phyloP scores from a whole-genome alignment of 768 basidiomycete genomes.

The Panaeolus cyanescens region DNA sequence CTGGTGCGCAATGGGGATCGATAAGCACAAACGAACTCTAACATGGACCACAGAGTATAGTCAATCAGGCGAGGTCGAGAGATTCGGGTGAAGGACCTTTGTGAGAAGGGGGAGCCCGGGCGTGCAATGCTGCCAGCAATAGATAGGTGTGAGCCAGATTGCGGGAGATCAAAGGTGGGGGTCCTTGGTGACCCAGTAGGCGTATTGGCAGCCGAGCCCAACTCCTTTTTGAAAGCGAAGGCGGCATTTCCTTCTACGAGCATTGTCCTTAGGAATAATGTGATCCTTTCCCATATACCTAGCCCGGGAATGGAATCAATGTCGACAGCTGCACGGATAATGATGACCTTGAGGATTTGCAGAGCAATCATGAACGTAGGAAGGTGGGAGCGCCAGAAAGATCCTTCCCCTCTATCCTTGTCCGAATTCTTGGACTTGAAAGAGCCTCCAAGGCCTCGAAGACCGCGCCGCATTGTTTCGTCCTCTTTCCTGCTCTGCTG shows the following conservation, averaged over 20 bases:
- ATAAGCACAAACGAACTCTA: slow-evolving; percentile 65
- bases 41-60: slow-evolving; percentile 71
- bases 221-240: slow-evolving; percentile 52
- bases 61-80: slow-evolving; percentile 62
- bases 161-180: slow-evolving; percentile 40
- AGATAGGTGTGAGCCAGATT: slow-evolving; percentile 19
- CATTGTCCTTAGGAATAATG: slow-evolving; percentile 47
- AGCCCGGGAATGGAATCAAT: slow-evolving; percentile 50
- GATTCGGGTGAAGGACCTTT: slow-evolving; percentile 15
- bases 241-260: slow-evolving; percentile 60
- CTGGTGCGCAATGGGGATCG: slow-evolving; percentile 66
- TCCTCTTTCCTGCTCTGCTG: slow-evolving; percentile 32
- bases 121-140: slow-evolving; percentile 29
- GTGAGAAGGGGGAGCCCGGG: slow-evolving; percentile 19
- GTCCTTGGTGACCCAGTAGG: slow-evolving; percentile 53
- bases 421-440: slow-evolving; percentile 43
- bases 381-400: slow-evolving; percentile 33
- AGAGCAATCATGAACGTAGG: slow-evolving; percentile 52
- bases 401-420: slow-evolving; percentile 17
- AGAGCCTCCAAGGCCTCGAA: slow-evolving; percentile 18
- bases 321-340: slow-evolving; percentile 64
- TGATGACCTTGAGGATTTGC: slow-evolving; percentile 68
- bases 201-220: slow-evolving; percentile 49
- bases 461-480: slow-evolving; percentile 12
- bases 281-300: slow-evolving; percentile 67